phyloP scores from a whole-genome alignment of 192 early-diverging fungal species.

The Phycomyces nitens region DNA sequence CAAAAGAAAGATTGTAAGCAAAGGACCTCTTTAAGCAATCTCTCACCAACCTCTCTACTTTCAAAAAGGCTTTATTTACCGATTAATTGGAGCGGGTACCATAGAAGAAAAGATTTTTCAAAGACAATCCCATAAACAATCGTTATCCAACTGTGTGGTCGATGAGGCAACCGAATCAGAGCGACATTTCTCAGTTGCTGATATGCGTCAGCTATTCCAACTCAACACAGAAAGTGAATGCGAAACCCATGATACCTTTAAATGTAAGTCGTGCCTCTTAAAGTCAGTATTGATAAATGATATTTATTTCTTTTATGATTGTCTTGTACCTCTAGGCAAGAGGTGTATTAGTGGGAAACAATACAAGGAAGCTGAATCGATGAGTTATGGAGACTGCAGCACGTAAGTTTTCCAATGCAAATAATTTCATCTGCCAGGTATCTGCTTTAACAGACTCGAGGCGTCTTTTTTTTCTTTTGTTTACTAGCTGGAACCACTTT shows the following conservation, averaged over 20 bases:
- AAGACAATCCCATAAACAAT: slow-evolving; percentile 80
- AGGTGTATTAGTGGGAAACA: slow-evolving; percentile 87
- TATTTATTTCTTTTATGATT: too few species aligned
- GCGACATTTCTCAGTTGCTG: slow-evolving; percentile 89
- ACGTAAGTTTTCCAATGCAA: slow-evolving; percentile 34
- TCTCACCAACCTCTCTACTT: slow-evolving; percentile 1
- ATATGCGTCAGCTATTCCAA: slow-evolving; percentile 87
- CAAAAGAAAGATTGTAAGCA: slow-evolving; percentile 68
- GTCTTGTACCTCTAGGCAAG: slow-evolving; percentile 33
- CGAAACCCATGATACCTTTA: slow-evolving; percentile 97
- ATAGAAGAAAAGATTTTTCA: slow-evolving; percentile 99
- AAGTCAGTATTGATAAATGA: too few species aligned
- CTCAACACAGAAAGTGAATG: slow-evolving; percentile 65
- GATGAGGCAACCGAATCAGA: slow-evolving; percentile 92
- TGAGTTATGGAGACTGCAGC: slow-evolving; percentile 77
- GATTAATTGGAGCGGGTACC: slow-evolving; percentile 94
- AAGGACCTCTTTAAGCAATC: not conserved
- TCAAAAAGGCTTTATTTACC: slow-evolving; percentile 86
- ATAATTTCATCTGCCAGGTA: not conserved
- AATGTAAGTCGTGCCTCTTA: too few species aligned
- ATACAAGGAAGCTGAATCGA: slow-evolving; percentile 52
- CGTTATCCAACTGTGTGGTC: slow-evolving; percentile 89
- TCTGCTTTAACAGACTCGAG: not conserved
- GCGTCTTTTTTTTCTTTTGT: not conserved
- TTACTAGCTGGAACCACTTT: slow-evolving; percentile 72